Percentiles rank a stretch among this genome's conserved stretches.
These are phyloP conservation scores for Curvularia hawaiiensis DNA, from an alignment of 2,329 filamentous ascomycete species.

Conservation along the genomic window DNA sequence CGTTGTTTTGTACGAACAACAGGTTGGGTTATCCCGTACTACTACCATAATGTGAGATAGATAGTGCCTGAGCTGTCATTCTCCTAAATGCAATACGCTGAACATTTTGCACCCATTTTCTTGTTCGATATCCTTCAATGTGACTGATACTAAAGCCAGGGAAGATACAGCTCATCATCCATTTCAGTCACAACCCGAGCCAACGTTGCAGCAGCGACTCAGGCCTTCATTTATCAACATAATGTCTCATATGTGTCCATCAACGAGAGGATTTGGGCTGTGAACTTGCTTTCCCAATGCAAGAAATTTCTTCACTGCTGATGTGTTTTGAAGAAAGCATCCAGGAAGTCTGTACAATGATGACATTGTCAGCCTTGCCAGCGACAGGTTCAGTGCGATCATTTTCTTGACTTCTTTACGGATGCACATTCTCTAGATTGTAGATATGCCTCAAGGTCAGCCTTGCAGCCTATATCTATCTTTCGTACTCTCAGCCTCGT, in stretches of 20 bases:
- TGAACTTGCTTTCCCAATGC: neutral
- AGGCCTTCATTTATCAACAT: neutral
- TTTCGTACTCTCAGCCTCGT: neutral
- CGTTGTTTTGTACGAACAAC: neutral
- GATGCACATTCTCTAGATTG: neutral
- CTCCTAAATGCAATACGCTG: neutral
- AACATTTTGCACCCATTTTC: neutral
- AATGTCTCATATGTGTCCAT: neutral
- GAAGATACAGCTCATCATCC: neutral
- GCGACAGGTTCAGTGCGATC: neutral
- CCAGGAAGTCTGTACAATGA: neutral
- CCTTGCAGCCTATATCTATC: neutral
- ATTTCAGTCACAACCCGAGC: neutral
- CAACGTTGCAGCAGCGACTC: neutral
- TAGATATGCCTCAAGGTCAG: neutral
- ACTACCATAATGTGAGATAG: neutral
- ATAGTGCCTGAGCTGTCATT: neutral
- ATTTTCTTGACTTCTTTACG: neutral
- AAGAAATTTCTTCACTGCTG: neutral
- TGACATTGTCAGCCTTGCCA: neutral
- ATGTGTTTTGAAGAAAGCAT: neutral
- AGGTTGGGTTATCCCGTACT: neutral
- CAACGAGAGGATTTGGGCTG: neutral
- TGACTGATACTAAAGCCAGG: neutral
- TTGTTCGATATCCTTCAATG: neutral